These are phyloP conservation scores for Hypholoma fasciculare DNA, from an alignment of 768 basidiomycete species.

Conservation along the genomic window DNA sequence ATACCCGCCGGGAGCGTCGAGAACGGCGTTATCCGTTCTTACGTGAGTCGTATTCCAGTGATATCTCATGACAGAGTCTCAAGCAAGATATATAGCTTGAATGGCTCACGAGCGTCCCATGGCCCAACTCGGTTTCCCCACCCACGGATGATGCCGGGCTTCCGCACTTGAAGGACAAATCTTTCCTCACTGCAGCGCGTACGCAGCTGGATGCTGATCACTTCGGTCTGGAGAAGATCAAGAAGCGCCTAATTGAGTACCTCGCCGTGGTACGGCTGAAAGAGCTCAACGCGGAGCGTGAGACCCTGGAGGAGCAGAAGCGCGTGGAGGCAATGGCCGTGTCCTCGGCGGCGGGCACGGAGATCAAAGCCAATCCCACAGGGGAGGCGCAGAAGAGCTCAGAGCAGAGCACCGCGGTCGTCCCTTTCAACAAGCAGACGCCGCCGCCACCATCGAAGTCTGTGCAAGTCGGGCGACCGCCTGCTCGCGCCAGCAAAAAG, in stretches of 20 bases:
- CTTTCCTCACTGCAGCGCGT: slow-evolving; percentile 71
- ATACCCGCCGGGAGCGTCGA: slow-evolving; percentile 92
- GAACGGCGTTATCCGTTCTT: slow-evolving; percentile 83
- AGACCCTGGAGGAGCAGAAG: slow-evolving; percentile 27
- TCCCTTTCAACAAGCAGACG: slow-evolving; percentile 23
- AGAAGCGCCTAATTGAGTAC: slow-evolving; percentile 89
- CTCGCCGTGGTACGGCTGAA: slow-evolving; percentile 79
- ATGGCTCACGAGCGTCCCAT: slow-evolving; percentile 86
- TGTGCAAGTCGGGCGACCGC: slow-evolving; percentile 12
- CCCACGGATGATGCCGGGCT: slow-evolving; percentile 16
- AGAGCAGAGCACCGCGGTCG: slow-evolving; percentile 26
- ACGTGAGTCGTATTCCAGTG: slow-evolving; percentile 48
- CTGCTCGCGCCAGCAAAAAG: slow-evolving; percentile 29
- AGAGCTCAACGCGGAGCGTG: slow-evolving; percentile 43
- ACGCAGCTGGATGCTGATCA: slow-evolving; percentile 87
- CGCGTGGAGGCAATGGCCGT: slow-evolving; percentile 18
- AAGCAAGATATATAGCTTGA: slow-evolving; percentile 57
- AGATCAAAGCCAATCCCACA: slow-evolving; percentile 20
- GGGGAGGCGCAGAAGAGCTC: slow-evolving; percentile 4
- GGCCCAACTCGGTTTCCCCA: slow-evolving; percentile 55
- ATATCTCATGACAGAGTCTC: slow-evolving; percentile 13
- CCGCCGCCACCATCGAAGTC: slow-evolving; percentile 17
- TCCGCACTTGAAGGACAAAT: slow-evolving; percentile 42
- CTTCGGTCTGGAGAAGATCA: slow-evolving; percentile 90
- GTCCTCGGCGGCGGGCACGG: slow-evolving; percentile 17